Percentiles rank a stretch among this genome's conserved stretches.
Evolutionary conservation across 2,329 filamentous ascomycete species (phyloP).

Genomic region (Cytospora schulzeri): DNA sequence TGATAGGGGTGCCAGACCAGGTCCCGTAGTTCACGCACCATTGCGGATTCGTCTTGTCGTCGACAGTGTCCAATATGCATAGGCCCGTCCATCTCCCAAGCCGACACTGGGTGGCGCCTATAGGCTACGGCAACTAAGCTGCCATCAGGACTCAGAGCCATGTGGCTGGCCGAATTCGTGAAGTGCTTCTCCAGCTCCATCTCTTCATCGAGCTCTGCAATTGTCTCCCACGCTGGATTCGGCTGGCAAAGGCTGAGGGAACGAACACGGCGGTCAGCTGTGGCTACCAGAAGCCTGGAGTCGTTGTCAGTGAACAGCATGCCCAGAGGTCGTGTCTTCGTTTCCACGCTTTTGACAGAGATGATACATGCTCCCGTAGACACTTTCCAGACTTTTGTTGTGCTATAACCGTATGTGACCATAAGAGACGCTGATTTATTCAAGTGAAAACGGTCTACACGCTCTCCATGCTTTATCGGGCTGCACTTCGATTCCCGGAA

Average conservation of each 20-base stretch:
- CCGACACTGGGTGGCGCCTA: constrained; percentile 1
- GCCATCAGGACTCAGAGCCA: not conserved
- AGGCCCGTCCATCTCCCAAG: not conserved
- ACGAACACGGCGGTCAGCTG: not conserved
- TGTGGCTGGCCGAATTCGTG: constrained; percentile 5
- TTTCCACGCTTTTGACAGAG: not conserved
- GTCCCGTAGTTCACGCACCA: constrained; percentile 2
- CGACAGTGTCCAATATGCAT: not conserved
- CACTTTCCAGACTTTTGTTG: constrained; percentile 3
- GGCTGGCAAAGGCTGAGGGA: not conserved
- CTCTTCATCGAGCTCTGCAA: constrained; percentile 1
- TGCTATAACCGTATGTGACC: not conserved
- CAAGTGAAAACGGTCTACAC: not conserved
- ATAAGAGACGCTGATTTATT: not conserved
- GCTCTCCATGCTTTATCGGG: not conserved
- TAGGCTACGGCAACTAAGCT: not conserved
- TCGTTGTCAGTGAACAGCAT: not conserved
- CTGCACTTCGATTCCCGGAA: not conserved
- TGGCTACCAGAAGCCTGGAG: not conserved
- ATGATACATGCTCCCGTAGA: not conserved
- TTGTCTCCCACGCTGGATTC: not conserved
- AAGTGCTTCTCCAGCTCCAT: not conserved
- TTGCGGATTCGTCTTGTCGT: not conserved
- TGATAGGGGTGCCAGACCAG: constrained; percentile 4
- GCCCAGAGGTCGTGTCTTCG: not conserved